Evolutionary conservation across 2,329 filamentous ascomycete genomes (phyloP), one percentile per base, ranked within the genome.

Genomic region (Paramyrothecium roridum): DNA sequence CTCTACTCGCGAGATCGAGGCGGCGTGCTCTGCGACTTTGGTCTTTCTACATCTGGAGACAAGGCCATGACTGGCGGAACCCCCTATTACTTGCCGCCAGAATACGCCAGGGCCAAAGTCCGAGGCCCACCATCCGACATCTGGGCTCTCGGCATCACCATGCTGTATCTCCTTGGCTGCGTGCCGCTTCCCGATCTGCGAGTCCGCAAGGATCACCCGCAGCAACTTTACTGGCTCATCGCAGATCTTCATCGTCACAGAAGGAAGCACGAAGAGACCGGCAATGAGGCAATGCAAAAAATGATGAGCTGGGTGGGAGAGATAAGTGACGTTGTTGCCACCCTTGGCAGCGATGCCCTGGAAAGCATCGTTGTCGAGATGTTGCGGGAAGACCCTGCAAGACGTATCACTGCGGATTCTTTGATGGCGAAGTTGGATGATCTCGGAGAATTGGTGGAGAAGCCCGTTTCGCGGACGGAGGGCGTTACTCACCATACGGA

Each of bases 1-100:
- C 71, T 85, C 33, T 85, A 84, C 68, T 83, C 81, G 16, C 74
- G 74, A 30, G 80, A 83, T 40, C 76, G 81, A 13, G 82, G 82
- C 8, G 82, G 81, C 37, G 80, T 85, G 2, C 76, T 85, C 33
- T 85, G 82, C 66, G 82, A 85, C 66, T 83, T 85, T 66, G 82
- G 82, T 13, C 71, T 85, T 45, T 81, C 81, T 7, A 82, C 80
- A 2, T 70, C 68, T 23, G 74, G 73, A 19, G 69, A 65, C 53
- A 78, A 76, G 56, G 73, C 77, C 3, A 73, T 76, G 16, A 78
- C 75, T 7, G 82, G 82, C 26, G 82, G 82, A 51, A 85, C 82
- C 16, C 82, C 82, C 12, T 85, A 83, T 68, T 85, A 85, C 63
- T 76, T 85, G 21, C 82, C 82, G 1, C 82, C 82, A 21, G 82